phyloP scores from a whole-genome alignment of 345 rosid species.

The Salix exigua region DNA sequence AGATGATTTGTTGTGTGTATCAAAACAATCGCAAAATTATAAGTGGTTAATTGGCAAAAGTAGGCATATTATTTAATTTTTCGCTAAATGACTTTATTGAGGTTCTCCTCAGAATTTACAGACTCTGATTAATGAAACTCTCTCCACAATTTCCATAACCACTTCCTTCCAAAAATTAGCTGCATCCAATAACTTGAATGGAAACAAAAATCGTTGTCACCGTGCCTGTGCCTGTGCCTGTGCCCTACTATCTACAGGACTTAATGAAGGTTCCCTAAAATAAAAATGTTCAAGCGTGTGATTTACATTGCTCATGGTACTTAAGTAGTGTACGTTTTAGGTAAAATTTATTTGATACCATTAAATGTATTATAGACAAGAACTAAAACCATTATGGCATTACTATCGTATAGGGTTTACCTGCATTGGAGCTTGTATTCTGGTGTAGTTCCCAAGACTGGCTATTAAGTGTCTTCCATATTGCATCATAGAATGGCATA shows the following conservation, averaged over 20 bases:
- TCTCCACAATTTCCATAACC: neutral
- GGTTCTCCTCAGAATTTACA: too few relatives aligned
- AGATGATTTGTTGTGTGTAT: neutral
- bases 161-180: too few relatives aligned
- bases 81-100: neutral
- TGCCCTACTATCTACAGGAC: neutral
- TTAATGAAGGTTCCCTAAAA: neutral
- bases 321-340: neutral
- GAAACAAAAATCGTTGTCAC: neutral
- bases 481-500: slow-evolving; percentile 85
- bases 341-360: neutral
- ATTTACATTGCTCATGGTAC: neutral
- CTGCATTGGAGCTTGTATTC: slow-evolving; percentile 42
- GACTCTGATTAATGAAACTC: too few relatives aligned
- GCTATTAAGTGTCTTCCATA: slow-evolving; percentile 64
- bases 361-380: neutral
- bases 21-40: neutral
- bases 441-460: slow-evolving; percentile 73
- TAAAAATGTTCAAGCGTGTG: neutral
- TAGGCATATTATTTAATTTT: neutral
- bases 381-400: too few relatives aligned
- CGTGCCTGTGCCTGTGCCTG: neutral
- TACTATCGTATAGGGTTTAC: slow-evolving; percentile 26
- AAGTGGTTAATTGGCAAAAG: neutral
- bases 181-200: too few relatives aligned